Evolutionary conservation across 345 rosid species (phyloP), one percentile per base, ranked within the genome.

Genomic region (Citrus maxima): DNA sequence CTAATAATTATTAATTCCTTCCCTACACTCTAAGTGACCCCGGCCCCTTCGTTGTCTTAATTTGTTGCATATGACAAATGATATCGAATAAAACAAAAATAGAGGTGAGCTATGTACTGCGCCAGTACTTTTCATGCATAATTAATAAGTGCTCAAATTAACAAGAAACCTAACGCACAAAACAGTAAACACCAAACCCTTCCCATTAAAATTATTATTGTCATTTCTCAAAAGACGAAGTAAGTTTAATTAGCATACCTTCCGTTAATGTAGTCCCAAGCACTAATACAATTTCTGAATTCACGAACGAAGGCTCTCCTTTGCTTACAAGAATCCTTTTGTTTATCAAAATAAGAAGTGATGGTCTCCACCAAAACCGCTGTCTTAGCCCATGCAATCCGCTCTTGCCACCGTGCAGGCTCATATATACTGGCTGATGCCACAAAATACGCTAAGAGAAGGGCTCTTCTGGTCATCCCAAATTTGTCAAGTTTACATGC

Each of bases 301-400:
- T 86, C 88, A 27, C 82, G 83, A 49, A 84, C 80, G 63, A 96
- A 92, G 37, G 80, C 84, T 76, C 71, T 79, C 60, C 92, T 88
- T 9, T 78, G 85, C n/a, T 87, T 84, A 2, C 65, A 54, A 22
- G 89, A 82, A 24, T 67, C 63, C 5, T 25, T 51, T 35, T 58
- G 75, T 1, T 74, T 55, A 4, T 82, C 76, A 27, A 89, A 85
- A 80, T 73, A 84, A 24, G 82, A 79, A 0, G 74, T 37, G 37
- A 94, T 84, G 0, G 90, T 79, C 63, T 91, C 90, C 2, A 89
- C 78, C 81, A 97, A 67, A 27, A 87, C 70, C 5, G 86, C 65
- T 6, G 98, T 86, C 69, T 87, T 92, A 51, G 98, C 95, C 99
- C 99, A 97, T 9, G 89, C 91, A 18, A 97, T 84, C 49, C 99